Evolutionary conservation across 2,329 filamentous ascomycete genomes (phyloP), one percentile per base, ranked within the genome.

Genomic region (Pseudogymnoascus sp.): DNA sequence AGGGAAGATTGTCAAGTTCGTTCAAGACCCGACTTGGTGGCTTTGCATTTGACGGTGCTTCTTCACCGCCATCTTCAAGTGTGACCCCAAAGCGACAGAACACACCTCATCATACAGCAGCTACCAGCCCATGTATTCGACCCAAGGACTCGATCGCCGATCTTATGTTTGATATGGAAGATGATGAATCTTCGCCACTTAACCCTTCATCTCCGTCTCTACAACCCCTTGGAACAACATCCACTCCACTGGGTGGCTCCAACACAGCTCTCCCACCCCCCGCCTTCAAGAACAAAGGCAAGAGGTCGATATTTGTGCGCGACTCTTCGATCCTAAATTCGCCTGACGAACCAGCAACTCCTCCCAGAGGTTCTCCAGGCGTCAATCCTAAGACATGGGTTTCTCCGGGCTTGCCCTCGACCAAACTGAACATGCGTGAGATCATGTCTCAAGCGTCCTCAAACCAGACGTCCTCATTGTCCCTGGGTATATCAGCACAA

Each of bases 131-230:
- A 0, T 80, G 78, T 16, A 78, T 95, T 50, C 87, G 84, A 62
- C 81, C 88, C 1, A 91, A 86, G 70, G 82, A 81, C 18, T 93
- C 89, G 0, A 78, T 82, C 1, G 82, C 81, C 38, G 93, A 97
- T 69, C 81, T 97, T 62, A 96, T 96, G 74, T 97, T 97, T 72
- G 86, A 91, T 67, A 97, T 97, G 92, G 93, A 96, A 64, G 92
- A 96, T 18, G 73, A 73, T 31, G 70, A 72, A 16, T 42, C 63
- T 12, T 62, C 68, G 8, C 36, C 59, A 12, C 56, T 60, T 44
- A 46, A 46, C 37, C 68, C 63, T 60, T 63, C 66, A 25, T 64
- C 38, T 23, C 66, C 66, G 38, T 67, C 66, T 3, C 10, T 34
- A 59, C n/a, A 34, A 14, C 28, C 50, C 5, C 5, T 36, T 14